These are phyloP conservation scores for Arthrocladium fulminans DNA, from an alignment of 2,329 filamentous ascomycete species.

Conservation along the genomic window DNA sequence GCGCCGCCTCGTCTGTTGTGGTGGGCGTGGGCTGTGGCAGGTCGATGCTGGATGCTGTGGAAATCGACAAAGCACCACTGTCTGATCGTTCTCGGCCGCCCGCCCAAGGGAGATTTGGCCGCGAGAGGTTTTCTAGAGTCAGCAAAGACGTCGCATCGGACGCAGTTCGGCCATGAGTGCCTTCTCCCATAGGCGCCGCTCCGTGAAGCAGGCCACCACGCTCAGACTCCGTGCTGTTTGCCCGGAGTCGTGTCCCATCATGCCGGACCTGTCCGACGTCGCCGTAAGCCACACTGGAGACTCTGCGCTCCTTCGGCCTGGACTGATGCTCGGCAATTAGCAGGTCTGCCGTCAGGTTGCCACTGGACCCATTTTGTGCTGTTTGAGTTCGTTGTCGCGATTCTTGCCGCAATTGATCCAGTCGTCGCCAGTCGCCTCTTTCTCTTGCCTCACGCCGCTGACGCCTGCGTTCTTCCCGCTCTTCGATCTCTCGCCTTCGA, in stretches of 20 bases:
- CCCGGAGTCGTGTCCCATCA: constrained; percentile 41
- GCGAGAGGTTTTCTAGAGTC: constrained; percentile 16
- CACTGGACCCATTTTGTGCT: constrained; percentile 13
- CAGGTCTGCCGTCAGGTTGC: constrained; percentile 27
- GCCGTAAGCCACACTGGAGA: constrained; percentile 42
- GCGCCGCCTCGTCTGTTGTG: background rate
- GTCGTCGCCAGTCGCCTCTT: constrained; percentile 58
- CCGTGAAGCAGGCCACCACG: constrained; percentile 36
- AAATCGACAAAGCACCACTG: constrained; percentile 29
- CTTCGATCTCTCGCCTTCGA: constrained; percentile 63
- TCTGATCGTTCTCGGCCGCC: constrained; percentile 27
- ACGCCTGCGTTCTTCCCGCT: constrained; percentile 66
- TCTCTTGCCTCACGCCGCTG: constrained; percentile 62
- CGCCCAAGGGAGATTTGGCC: constrained; percentile 22
- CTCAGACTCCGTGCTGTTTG: constrained; percentile 40
- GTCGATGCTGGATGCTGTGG: constrained; percentile 16
- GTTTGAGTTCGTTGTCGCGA: constrained; percentile 41
- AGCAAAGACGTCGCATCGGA: constrained; percentile 16
- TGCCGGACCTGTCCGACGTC: constrained; percentile 41
- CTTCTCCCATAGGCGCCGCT: constrained; percentile 28
- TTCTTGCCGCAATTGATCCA: constrained; percentile 55
- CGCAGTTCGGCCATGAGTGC: constrained; percentile 11
- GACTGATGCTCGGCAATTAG: constrained; percentile 38
- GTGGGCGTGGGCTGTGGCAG: constrained; percentile 7
- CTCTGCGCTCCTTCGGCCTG: constrained; percentile 35